Evolutionary conservation across 345 rosid species (phyloP), one percentile per base, ranked within the genome.

Genomic region (Eucalyptus caleyi): DNA sequence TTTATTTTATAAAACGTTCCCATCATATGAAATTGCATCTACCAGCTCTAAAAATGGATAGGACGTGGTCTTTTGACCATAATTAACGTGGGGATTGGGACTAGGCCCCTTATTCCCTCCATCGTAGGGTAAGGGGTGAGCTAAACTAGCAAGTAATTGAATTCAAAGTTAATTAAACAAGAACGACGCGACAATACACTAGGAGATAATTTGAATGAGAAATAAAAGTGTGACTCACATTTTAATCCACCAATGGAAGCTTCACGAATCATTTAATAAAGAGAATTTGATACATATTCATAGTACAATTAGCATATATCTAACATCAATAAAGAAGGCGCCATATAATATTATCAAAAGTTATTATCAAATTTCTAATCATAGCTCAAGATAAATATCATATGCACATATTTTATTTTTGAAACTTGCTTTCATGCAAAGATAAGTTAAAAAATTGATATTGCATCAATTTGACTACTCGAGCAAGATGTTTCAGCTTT

Each of bases 161-260:
- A 62, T 62, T 13, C 30, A 30, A 62, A 60, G 11, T 6, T 6
- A 24, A 11, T 62, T 62, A 27, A 62, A 18, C 3, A 30, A 67
- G 0, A 3, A 8, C 0, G 24, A 23, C 5, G n/a, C n/a, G n/a
- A 67, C 3, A 16, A 67, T 32, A n/a, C 23, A n/a, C 23, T 62
- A 6, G 16, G 40, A 32, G 40, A 67, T 32, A 15, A 67, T 16
- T 67, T 32, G 34, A 67, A 67, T 67, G 42, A 12, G 11, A 67
- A 32, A 32, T 67, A n/a, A 67, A 67, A 32, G 23, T 32, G 21
- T 3, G 80, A 67, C 80, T 67, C 42, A 32, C 23, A 16, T 3
- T 34, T 32, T 26, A 16, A 69, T 69, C 6, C 2, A 69, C 81
- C 81, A 34, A 32, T 8, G 81, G 24, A 34, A 69, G 37, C 24